phyloP scores from a whole-genome alignment of 2,329 filamentous ascomycete species.

The Fusarium sp. region DNA sequence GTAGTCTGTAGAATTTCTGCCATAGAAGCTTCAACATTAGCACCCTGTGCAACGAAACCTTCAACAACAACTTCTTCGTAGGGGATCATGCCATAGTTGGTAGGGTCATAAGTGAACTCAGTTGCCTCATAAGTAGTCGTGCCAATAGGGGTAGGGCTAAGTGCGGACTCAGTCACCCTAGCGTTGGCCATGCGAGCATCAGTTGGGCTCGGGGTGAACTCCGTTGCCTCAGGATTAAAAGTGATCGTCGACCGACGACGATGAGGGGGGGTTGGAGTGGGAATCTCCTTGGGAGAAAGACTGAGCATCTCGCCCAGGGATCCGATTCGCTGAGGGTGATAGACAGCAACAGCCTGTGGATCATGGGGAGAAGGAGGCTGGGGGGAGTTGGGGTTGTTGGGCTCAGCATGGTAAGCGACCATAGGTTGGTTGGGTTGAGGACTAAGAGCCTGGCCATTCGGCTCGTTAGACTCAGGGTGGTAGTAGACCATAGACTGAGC shows the following conservation, averaged over 20 bases:
- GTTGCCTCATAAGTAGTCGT: not conserved
- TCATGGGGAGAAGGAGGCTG: not conserved
- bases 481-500: not conserved
- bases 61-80: not conserved
- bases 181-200: not conserved
- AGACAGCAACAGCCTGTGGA: not conserved
- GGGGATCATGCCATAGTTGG: not conserved
- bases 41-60: not conserved
- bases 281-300: not conserved
- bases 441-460: not conserved
- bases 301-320: not conserved
- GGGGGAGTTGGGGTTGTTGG: not conserved
- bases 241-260: not conserved
- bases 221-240: not conserved
- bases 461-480: not conserved
- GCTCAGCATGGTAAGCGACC: fast-evolving
- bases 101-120: not conserved
- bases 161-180: not conserved
- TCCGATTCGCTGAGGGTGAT: not conserved
- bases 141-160: not conserved
- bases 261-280: too few relatives aligned
- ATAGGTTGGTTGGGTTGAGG: not conserved
- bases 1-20: fast-evolving
- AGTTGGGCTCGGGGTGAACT: not conserved
- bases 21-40: not conserved